Conservation (phyloP, 2,329 filamentous ascomycete species). For the Microdochium trichocladiopsis region DNA sequence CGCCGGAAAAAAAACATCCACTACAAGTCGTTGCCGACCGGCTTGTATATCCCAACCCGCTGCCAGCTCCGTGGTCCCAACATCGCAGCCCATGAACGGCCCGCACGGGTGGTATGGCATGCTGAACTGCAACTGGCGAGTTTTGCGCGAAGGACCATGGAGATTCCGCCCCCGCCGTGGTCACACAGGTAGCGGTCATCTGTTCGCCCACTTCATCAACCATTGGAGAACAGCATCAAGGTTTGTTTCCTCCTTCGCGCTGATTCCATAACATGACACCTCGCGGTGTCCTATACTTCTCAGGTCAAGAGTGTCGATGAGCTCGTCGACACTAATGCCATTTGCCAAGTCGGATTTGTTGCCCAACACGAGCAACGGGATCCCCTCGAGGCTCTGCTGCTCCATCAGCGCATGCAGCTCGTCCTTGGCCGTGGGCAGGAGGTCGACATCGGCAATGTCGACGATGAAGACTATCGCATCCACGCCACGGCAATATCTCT, state of each 20-base stretch:
- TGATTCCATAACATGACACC: constrained; percentile 98
- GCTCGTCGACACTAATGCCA: constrained; percentile 85
- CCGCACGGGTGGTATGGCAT: too few relatives aligned
- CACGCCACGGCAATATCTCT: constrained; percentile 94
- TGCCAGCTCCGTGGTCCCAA: too few relatives aligned
- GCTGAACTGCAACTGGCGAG: too few relatives aligned
- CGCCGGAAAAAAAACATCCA: too few relatives aligned
- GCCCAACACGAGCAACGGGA: constrained; percentile 86
- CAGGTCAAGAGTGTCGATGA: constrained; percentile 88
- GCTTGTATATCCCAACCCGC: too few relatives aligned
- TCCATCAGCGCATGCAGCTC: constrained; percentile 86
- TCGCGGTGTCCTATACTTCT: constrained; percentile 86
- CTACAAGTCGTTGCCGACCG: too few relatives aligned
- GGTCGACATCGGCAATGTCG: constrained; percentile 80
- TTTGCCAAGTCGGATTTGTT: constrained; percentile 96
- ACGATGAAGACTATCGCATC: constrained; percentile 99
- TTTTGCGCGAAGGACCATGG: too few relatives aligned
- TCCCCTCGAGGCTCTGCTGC: constrained; percentile 78
- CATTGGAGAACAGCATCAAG: constrained; percentile 94
- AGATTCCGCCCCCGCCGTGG: too few relatives aligned
- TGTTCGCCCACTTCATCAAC: constrained; percentile 83
- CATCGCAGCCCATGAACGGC: too few relatives aligned
- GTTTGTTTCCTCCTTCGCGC: constrained; percentile 97
- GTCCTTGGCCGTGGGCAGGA: constrained; percentile 79
- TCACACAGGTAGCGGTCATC: constrained; percentile 35